Evolutionary conservation across 2,329 filamentous ascomycete species (phyloP).

Genomic region (Lasiodiplodia gonubiensis): DNA sequence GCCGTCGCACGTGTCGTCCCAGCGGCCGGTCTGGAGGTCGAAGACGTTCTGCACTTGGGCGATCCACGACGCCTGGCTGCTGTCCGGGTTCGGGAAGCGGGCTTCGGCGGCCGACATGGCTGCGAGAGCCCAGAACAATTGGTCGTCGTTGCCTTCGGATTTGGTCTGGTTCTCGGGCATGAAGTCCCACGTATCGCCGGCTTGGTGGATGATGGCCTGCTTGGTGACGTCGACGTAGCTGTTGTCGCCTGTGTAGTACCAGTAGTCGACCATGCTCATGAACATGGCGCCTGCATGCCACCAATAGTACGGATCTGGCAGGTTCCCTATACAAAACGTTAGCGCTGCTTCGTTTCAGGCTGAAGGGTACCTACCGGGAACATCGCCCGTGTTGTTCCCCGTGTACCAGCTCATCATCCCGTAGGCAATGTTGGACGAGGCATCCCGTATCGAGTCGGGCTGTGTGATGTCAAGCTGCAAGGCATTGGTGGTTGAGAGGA

Average conservation of each 20-base stretch:
- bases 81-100: constrained; percentile 50
- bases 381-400: constrained; percentile 61
- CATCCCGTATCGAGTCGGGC: constrained; percentile 46
- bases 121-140: constrained; percentile 63
- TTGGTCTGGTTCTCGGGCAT: constrained; percentile 44
- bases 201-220: constrained; percentile 49
- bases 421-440: constrained; percentile 43
- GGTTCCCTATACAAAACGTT: constrained; percentile 43
- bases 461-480: constrained; percentile 5
- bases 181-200: constrained; percentile 35
- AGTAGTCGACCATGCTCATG: constrained; percentile 72
- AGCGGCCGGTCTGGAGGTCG: constrained; percentile 43
- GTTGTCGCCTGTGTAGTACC: constrained; percentile 78
- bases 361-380: constrained; percentile 56
- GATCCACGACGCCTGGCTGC: constrained; percentile 49
- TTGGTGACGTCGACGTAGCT: constrained; percentile 72
- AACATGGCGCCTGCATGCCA: constrained; percentile 78
- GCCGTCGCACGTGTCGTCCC: constrained; percentile 40
- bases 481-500: neutral
- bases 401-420: constrained; percentile 64
- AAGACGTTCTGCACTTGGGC: constrained; percentile 51
- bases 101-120: constrained; percentile 63
- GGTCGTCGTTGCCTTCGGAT: constrained; percentile 60
- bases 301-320: constrained; percentile 62
- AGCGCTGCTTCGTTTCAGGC: neutral